Evolutionary conservation across 192 early-diverging fungal species (phyloP), one percentile per base, ranked within the genome.

Genomic region (Coemansia furcata): DNA sequence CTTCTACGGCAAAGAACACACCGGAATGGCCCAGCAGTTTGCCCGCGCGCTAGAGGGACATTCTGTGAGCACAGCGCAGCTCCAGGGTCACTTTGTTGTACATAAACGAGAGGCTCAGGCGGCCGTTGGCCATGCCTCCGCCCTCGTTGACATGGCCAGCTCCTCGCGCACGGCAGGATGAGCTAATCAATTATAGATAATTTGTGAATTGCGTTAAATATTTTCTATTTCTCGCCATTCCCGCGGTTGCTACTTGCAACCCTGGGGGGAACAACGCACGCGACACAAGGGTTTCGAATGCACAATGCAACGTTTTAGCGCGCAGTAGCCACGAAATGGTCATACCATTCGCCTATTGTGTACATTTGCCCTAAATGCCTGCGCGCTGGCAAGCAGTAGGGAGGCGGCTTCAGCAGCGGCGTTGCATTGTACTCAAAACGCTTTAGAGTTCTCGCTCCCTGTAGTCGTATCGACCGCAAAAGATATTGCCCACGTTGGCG

Each of bases 81-180:
- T 99, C 36, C 97, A 99, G 80, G 97, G 97, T 4, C 97, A 99
- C 81, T 99, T 99, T 89, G 94, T 97, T 9, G 78, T 90, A 38
- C 86, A 87, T 58, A 91, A 95, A 55, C 90, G 95, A 68, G 79
- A 85, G 62, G 88, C 96, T 1, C 62, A 86, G 47, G 80, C 72
- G 12, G 93, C 94, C 2, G 76, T 95, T n/a, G 80, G 86, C 37
- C 67, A 77, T 29, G 55, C 63, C 19, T 38, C 21, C 6, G 14
- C 60, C 15, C 63, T 73, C 17, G 36, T 63, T 55, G 69, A 40
- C 33, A 15, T 35, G 17, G 54, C 54, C 9, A 50, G 49, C 49
- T 50, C 49, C 49, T 23, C 23, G 49, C 10, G 23, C 10, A 19
- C 21, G 11, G 10, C 54, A 17, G 26, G 17, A 12, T n/a, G 15